Percentiles rank a stretch among this genome's conserved stretches.
Conservation (phyloP, 768 basidiomycete species). For the Tylopilus plumbeoviolaceoides region DNA sequence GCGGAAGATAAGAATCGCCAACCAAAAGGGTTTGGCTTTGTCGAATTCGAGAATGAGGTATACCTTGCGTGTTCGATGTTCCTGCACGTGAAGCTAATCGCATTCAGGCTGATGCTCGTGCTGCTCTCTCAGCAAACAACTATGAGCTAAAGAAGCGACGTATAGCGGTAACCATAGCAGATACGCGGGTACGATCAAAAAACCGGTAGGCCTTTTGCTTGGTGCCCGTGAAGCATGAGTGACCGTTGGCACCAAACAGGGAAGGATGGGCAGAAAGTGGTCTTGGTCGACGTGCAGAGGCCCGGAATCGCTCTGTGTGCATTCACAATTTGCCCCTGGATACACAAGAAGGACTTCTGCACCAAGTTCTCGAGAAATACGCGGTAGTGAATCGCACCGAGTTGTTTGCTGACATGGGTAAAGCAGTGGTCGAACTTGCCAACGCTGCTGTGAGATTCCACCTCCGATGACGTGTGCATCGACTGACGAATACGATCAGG, state of each 20-base stretch:
- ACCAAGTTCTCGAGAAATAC: conserved; percentile 83
- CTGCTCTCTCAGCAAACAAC: conserved; percentile 78
- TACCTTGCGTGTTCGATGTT: not conserved
- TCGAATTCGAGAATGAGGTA: conserved; percentile 87
- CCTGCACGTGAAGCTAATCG: not conserved
- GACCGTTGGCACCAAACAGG: conserved; percentile 23
- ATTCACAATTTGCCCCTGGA: conserved; percentile 68
- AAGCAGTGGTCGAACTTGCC: conserved; percentile 64
- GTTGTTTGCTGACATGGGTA: conserved; percentile 56
- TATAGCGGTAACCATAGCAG: conserved; percentile 84
- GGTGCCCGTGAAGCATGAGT: not conserved
- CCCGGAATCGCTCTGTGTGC: conserved; percentile 67
- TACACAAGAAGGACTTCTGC: conserved; percentile 87
- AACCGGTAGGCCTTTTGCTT: conserved; percentile 41
- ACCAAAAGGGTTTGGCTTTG: conserved; percentile 84
- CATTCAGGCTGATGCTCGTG: conserved; percentile 60
- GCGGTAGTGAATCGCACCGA: conserved; percentile 69
- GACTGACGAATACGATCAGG: conserved; percentile 42
- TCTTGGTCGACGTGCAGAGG: conserved; percentile 50
- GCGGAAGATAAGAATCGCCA: conserved; percentile 65
- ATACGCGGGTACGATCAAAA: conserved; percentile 58
- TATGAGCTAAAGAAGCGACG: conserved; percentile 85
- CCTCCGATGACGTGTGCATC: not conserved
- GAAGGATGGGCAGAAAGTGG: conserved; percentile 50
- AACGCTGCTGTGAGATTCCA: conserved; percentile 53